These are phyloP conservation scores for Acacia crassicarpa DNA, from an alignment of 306 rosid genomes.

Conservation along the genomic window DNA sequence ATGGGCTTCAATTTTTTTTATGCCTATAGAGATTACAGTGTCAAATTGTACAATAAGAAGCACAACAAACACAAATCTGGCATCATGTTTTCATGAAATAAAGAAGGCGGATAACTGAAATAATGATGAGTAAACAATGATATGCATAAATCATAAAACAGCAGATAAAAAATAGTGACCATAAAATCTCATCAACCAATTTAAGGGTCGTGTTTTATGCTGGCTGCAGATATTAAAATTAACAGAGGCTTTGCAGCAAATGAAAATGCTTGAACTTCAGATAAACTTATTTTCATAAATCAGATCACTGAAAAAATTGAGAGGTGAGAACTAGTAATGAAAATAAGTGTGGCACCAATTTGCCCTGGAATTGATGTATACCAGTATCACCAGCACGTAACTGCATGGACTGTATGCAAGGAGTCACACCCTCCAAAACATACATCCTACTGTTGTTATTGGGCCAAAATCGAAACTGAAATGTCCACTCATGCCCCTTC, in stretches of 20 bases:
- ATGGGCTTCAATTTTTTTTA: not conserved
- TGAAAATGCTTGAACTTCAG: not conserved
- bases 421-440: conserved; percentile 98
- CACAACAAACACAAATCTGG: not conserved
- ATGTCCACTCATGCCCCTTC: conserved; percentile 95
- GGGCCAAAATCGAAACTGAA: conserved; percentile 99
- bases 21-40: not conserved
- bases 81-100: not conserved
- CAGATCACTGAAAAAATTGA: not conserved
- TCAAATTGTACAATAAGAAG: not conserved
- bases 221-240: not conserved
- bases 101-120: not conserved
- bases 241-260: not conserved
- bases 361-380: conserved; percentile 41
- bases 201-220: not conserved
- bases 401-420: conserved; percentile 97
- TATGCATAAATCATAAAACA: not conserved
- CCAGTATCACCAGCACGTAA: conserved; percentile 96
- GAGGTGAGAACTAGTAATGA: conserved; percentile 1
- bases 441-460: conserved; percentile 99
- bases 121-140: not conserved
- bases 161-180: not conserved
- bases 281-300: not conserved
- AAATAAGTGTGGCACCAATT: conserved; percentile 18
- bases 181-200: not conserved